These are phyloP conservation scores for Aspergillus brasiliensis DNA, from an alignment of 2,329 filamentous ascomycete species.

Conservation along the genomic window DNA sequence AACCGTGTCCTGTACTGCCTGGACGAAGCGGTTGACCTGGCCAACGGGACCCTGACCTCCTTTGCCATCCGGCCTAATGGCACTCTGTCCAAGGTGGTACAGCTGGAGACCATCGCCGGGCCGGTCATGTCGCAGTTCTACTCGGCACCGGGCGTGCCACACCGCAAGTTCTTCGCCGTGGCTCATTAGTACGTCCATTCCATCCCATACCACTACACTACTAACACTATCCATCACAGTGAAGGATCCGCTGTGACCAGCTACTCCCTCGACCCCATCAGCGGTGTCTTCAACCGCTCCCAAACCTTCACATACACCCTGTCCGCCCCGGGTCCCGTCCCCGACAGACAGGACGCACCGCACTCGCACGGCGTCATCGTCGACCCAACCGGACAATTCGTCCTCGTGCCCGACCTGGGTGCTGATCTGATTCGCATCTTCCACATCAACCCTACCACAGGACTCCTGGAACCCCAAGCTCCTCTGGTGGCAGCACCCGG, in stretches of 20 bases:
- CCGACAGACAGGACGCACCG: conserved; percentile 56
- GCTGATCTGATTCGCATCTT: conserved; percentile 59
- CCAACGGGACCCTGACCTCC: conserved; percentile 23
- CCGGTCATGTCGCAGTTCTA: conserved; percentile 23
- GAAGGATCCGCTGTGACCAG: conserved; percentile 17
- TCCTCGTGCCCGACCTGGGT: conserved; percentile 57
- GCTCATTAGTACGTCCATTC: conserved; percentile 22
- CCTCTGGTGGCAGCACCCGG: conserved; percentile 48
- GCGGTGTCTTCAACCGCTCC: conserved; percentile 7
- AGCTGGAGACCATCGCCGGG: conserved; percentile 13
- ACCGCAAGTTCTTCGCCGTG: conserved; percentile 18
- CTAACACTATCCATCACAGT: conserved; percentile 3
- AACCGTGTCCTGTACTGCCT: conserved; percentile 21
- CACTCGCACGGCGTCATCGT: conserved; percentile 57
- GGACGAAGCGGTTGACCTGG: conserved; percentile 19
- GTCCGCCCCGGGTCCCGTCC: conserved; percentile 43
- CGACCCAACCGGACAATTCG: conserved; percentile 49
- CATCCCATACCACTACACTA: neutral
- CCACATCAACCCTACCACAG: conserved; percentile 50
- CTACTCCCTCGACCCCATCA: conserved; percentile 11
- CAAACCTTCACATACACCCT: conserved; percentile 22
- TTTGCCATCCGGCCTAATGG: conserved; percentile 19
- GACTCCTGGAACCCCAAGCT: conserved; percentile 50
- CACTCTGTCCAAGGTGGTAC: conserved; percentile 14
- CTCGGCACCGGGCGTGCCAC: neutral